Evolutionary conservation across 2,329 filamentous ascomycete species (phyloP), one percentile per base, ranked within the genome.

Genomic region (Ophiostoma quercus): DNA sequence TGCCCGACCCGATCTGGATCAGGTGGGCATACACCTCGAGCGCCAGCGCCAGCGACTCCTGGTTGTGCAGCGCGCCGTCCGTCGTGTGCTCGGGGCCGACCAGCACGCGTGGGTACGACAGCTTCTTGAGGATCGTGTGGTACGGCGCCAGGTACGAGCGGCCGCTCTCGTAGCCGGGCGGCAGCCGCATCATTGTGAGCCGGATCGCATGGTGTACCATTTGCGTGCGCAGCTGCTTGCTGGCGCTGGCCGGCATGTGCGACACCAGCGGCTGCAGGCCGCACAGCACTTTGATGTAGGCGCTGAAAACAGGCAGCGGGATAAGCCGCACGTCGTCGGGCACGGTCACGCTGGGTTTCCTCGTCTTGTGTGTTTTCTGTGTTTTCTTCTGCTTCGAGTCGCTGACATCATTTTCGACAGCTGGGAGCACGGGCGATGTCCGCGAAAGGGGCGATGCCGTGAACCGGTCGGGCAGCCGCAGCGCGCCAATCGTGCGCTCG

Each of bases 271-370:
- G 77, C 60, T 81, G 78, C 63, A 81, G 78, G 34, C 79, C 77
- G 72, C 82, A 83, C n/a, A 86, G 77, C n/a, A 85, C 76, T 25
- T 75, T 69, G 29, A 89, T 79, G 74, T 85, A 88, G 2, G 85
- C 83, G 7, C 78, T 77, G 70, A 89, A 82, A 1, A 83, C 72
- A 3, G 71, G 32, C 4, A 78, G 71, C 1, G 81, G 79, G 7
- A 82, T 75, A 22, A 74, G 5, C 1, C 39, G 67, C 2, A 73
- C 37, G 3, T 62, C n/a, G 2, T 37, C 62, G 16, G 19, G 29
- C 62, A 65, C 25, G 4, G 25, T 19, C 6, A 8, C 11, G 57
- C 25, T 62, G 57, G 22, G 25, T 1, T 32, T 62, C 6, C 57
- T 25, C 3, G 57, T 11, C 25, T 62, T 29, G 14, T 3, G 8